Evolutionary conservation across 768 basidiomycete species (phyloP), one percentile per base, ranked within the genome.

Genomic region (Mycena kentingensis): DNA sequence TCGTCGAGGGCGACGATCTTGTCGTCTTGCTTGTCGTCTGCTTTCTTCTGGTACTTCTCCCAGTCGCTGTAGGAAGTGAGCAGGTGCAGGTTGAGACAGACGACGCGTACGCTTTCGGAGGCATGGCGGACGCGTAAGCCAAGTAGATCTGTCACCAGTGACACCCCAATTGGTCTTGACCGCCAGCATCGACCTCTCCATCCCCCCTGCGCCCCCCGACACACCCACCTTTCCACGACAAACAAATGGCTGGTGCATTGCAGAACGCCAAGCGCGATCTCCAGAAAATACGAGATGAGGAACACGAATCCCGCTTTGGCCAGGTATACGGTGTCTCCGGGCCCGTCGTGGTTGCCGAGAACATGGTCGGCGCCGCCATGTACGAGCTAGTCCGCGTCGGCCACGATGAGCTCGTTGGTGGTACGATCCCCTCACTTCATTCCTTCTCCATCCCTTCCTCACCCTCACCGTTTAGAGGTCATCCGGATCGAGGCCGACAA

Each of bases 401-500:
- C 3, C 97, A 99, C 67, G 92, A 98, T 71, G 96, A 98, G 72
- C 84, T 98, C 15, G 96, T 98, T 24, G 96, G 96, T 75, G 95
- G 94, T 95, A 63, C 55, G 77, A 69, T 41, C 34, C 49, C 32
- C 31, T 12, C 48, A 16, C 31, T n/a, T 37, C 21, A 19, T 27
- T 15, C 28, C 41, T 34, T 26, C 41, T 26, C 39, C 31, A 25
- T 18, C 22, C 34, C 31, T 52, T 12, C 34, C 46, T 60, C 39
- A 61, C 21, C 44, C 29, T 22, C 10, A 25, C 18, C 8, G 21
- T 35, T 19, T 65, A 95, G 97, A 99, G 92, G 97, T 99, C 64
- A 99, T 99, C 64, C 85, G 97, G 64, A 98, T 99, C 73, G 97
- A 98, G 61, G 85, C 85, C 56, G 97, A 99, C 75, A 96, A 97